These are phyloP conservation scores for Lactarius hatsudake DNA, from an alignment of 768 basidiomycete species.

Conservation along the genomic window DNA sequence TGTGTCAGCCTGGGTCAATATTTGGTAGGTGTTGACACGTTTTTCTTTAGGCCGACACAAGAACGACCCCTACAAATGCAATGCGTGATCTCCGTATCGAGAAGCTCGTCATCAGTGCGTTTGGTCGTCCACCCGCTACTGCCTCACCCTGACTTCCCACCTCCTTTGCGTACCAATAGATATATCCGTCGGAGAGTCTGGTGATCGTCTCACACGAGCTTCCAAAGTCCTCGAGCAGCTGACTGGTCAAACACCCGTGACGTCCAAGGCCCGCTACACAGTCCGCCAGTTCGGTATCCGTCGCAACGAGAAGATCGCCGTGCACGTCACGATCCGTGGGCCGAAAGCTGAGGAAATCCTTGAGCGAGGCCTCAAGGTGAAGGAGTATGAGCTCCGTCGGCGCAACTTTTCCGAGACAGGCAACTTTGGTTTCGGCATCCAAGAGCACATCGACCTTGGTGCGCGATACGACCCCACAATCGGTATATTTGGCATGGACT, in stretches of 20 bases:
- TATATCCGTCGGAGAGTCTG: slow-evolving; percentile 99
- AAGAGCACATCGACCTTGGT: slow-evolving; percentile 99
- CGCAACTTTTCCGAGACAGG: slow-evolving; percentile 98
- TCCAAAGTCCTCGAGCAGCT: slow-evolving; percentile 99
- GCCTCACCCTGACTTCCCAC: slow-evolving; percentile 16
- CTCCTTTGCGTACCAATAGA: slow-evolving; percentile 46
- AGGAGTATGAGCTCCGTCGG: slow-evolving; percentile 98
- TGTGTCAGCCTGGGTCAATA: not conserved
- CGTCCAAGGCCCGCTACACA: slow-evolving; percentile 99
- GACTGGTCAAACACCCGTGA: slow-evolving; percentile 98
- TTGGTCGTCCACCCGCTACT: slow-evolving; percentile 6
- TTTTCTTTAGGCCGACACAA: slow-evolving; percentile 69
- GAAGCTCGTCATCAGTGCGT: slow-evolving; percentile 99
- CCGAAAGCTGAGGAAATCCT: slow-evolving; percentile 99
- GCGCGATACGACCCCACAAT: slow-evolving; percentile 98
- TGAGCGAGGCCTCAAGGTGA: slow-evolving; percentile 98
- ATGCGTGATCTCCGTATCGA: slow-evolving; percentile 98
- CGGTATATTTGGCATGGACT: slow-evolving; percentile 99
- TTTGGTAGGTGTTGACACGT: not conserved
- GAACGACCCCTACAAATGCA: slow-evolving; percentile 84
- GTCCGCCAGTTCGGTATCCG: slow-evolving; percentile 99
- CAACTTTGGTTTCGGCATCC: slow-evolving; percentile 99
- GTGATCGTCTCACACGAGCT: slow-evolving; percentile 97
- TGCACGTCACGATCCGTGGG: slow-evolving; percentile 97
- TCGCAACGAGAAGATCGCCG: slow-evolving; percentile 99